Evolutionary conservation across 2,329 filamentous ascomycete species (phyloP).

Genomic region (Furcasterigmium sp.): DNA sequence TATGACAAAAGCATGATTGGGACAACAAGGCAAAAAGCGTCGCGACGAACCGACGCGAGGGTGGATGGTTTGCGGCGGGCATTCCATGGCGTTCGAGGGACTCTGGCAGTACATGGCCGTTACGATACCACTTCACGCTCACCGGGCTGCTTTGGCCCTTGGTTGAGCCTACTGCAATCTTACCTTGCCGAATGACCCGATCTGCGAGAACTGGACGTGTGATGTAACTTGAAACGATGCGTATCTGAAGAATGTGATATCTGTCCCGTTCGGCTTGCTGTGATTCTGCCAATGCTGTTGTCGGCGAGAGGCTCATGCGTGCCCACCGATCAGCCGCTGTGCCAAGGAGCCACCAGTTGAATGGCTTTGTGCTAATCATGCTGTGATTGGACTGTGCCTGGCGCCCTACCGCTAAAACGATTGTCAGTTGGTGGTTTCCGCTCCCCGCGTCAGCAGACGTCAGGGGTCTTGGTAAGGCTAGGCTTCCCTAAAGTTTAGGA

Average conservation of each 20-base stretch:
- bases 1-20: slow-evolving; percentile 8
- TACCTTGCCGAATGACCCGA: slow-evolving; percentile 2
- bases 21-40: slow-evolving; percentile 15
- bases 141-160: not conserved
- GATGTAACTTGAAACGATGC: no score
- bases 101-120: not conserved
- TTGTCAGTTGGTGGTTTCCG: no score
- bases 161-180: slow-evolving; percentile 4
- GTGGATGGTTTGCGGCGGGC: no score
- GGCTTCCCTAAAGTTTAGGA: no score
- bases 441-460: no score
- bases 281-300: not conserved
- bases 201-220: not conserved
- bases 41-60: no score
- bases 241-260: no score
- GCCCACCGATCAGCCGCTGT: no score
- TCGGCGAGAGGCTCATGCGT: no score
- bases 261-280: not conserved
- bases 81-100: slow-evolving; percentile 2
- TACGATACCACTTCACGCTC: slow-evolving; percentile 4
- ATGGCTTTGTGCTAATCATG: not conserved
- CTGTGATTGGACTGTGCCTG: not conserved
- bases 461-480: no score
- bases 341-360: no score
- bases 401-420: no score